A percentile compares a stretch with the other conserved stretches of the same genome.
Conservation (phyloP, 495 filamentous ascomycete genomes). For the Hypoxylon intermedium region DNA sequence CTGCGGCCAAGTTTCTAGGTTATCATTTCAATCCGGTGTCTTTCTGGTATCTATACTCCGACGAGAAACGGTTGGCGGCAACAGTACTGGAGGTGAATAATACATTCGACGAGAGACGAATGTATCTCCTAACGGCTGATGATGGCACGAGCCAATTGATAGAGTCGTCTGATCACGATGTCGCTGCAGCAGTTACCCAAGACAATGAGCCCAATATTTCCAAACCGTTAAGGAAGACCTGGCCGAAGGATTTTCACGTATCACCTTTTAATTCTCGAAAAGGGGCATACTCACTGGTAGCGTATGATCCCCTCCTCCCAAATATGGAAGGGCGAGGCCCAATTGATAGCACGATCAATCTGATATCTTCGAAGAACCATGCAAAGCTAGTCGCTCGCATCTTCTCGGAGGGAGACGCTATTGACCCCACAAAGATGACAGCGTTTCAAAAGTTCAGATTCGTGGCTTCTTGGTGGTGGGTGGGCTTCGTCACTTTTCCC, state of each 20-base stretch:
- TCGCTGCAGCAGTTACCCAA: background rate
- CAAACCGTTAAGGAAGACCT: constrained; percentile 54
- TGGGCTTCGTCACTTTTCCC: constrained; percentile 67
- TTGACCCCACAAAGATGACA: constrained; percentile 57
- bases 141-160: constrained; percentile 21
- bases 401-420: constrained; percentile 52
- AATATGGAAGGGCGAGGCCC: constrained; percentile 43
- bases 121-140: constrained; percentile 60
- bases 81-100: constrained; percentile 82
- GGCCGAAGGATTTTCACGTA: constrained; percentile 77
- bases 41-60: constrained; percentile 80
- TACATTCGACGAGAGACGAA: constrained; percentile 74
- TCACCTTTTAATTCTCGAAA: constrained; percentile 75
- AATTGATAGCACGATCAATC: constrained; percentile 63
- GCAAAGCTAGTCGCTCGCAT: constrained; percentile 63
- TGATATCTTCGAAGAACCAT: constrained; percentile 61
- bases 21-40: constrained; percentile 80
- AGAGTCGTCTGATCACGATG: constrained; percentile 14
- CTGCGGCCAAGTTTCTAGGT: constrained; percentile 71
- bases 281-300: constrained; percentile 63
- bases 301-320: constrained; percentile 61
- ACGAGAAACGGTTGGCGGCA: constrained; percentile 62
- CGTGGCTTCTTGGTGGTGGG: constrained; percentile 65
- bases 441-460: constrained; percentile 54
- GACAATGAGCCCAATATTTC: constrained; percentile 13